phyloP scores from a whole-genome alignment of 192 early-diverging fungal genomes.

The Backusella morwellensis region DNA sequence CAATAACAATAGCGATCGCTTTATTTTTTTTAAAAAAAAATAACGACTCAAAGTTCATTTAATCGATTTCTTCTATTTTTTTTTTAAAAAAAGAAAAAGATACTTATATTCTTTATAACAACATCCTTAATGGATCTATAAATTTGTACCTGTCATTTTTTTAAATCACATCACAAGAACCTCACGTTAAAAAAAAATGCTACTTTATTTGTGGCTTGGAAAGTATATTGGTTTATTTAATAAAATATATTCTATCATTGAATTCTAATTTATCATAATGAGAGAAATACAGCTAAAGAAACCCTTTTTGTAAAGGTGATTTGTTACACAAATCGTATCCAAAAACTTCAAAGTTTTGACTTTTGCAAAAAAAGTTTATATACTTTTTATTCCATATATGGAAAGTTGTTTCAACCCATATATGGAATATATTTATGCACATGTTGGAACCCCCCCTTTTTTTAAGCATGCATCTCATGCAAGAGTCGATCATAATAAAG shows the following conservation, averaged over 20 bases:
- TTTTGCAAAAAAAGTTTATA: not conserved
- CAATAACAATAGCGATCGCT: not conserved
- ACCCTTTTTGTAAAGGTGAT: too few species aligned
- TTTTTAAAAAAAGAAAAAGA: too few species aligned
- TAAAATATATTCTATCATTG: not conserved
- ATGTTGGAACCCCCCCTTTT: not conserved
- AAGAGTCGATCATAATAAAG: not conserved
- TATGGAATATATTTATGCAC: not conserved
- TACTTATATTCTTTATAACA: too few species aligned
- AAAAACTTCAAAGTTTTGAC: not conserved
- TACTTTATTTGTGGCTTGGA: not conserved
- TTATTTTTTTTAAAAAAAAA: not conserved
- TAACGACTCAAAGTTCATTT: too few species aligned
- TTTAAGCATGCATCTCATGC: not conserved
- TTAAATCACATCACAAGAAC: not conserved
- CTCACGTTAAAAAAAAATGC: not conserved
- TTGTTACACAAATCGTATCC: not conserved
- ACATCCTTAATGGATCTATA: too few species aligned
- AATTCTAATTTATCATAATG: not conserved
- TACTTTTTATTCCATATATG: not conserved
- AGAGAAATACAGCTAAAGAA: not conserved
- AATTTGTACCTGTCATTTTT: not conserved
- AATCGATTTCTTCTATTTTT: too few species aligned
- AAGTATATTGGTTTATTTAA: not conserved
- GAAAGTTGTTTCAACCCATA: not conserved